Evolutionary conservation across 768 basidiomycete genomes (phyloP), one percentile per base, ranked within the genome.

Genomic region (Postia placenta): DNA sequence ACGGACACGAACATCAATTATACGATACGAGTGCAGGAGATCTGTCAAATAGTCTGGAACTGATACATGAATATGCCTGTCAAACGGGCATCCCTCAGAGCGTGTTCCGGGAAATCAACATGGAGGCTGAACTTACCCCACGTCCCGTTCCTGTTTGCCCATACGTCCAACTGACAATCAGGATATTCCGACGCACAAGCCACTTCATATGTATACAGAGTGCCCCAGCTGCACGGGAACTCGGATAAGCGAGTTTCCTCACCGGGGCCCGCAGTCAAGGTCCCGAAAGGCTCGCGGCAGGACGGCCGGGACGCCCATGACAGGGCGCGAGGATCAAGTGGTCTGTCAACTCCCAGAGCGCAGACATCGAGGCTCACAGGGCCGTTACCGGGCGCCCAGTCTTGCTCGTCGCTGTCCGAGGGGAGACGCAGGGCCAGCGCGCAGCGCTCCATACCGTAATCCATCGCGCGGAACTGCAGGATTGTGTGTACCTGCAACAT

Each of bases 401-500:
- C 52, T 28, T 60, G 54, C 17, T 45, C 27, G 30, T 55, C 50
- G 41, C 50, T 45, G 15, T 50, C n/a, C 15, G 39, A 44, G 1
- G 61, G 61, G 17, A 63, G 55, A 9, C 56, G 56, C 20, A 63
- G 26, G 11, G 53, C 55, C 42, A 63, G 55, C 37, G 55, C 50
- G 56, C 61, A 63, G 5, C 49, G 45, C 38, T 63, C 61, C 61
- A 63, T 63, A 7, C 61, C 58, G 37, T 51, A 60, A 51, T 63
- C 61, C 42, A 63, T 42, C n/a, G 51, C 52, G 28, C 60, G 52
- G 53, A 63, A 63, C 39, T 63, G 61, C 19, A 52, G 49, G 36
- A 63, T 54, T 1, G 57, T 63, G 40, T 50, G 49, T 3, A 47
- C 49, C 61, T 62, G 42, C 42, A 15, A 23, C 2, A 9, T 1